Conservation (phyloP, 148 eudicot genomes). For the Tetragonia tetragonoides region DNA sequence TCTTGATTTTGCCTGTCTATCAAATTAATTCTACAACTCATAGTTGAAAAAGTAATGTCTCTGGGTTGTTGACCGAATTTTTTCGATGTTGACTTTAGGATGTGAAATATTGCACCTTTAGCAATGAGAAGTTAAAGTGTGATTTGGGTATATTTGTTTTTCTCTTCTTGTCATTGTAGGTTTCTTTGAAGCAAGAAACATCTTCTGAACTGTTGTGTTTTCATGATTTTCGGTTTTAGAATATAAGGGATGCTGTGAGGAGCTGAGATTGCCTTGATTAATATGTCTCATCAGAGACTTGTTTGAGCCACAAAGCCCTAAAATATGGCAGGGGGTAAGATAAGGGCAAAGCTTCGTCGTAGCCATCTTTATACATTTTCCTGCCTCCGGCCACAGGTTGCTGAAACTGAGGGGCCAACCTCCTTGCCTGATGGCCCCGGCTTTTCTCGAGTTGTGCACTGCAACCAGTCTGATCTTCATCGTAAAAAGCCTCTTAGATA, state of each 20-base stretch:
- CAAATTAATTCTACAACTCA: background rate
- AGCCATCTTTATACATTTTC: constrained; percentile 76
- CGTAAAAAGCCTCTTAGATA: constrained; percentile 63
- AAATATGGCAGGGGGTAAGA: constrained; percentile 64
- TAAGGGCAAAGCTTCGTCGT: constrained; percentile 60
- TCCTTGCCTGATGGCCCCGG: constrained; percentile 65
- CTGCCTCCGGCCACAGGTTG: constrained; percentile 39
- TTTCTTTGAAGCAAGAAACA: constrained; percentile 19
- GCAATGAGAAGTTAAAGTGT: background rate
- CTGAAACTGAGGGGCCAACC: constrained; percentile 32
- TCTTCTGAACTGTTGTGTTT: constrained; percentile 7
- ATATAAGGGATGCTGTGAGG: background rate
- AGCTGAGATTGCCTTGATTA: constrained; percentile 9
- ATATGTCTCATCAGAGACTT: constrained; percentile 23
- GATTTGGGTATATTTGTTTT: constrained; percentile 4
- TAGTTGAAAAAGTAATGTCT: background rate
- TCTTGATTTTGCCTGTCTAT: constrained; percentile 9
- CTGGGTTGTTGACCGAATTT: background rate
- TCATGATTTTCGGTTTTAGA: constrained; percentile 6
- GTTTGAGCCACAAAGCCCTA: constrained; percentile 24
- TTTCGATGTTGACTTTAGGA: constrained; percentile 23
- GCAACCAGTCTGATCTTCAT: constrained; percentile 67
- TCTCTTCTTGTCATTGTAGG: constrained; percentile 15
- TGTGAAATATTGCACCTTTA: background rate
- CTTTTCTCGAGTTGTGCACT: constrained; percentile 58